A percentile compares a stretch with the other conserved stretches of the same genome.
Evolutionary conservation across 1,284 basidiomycete genomes (phyloP).

Genomic region (Cryptococcus depauperatus): DNA sequence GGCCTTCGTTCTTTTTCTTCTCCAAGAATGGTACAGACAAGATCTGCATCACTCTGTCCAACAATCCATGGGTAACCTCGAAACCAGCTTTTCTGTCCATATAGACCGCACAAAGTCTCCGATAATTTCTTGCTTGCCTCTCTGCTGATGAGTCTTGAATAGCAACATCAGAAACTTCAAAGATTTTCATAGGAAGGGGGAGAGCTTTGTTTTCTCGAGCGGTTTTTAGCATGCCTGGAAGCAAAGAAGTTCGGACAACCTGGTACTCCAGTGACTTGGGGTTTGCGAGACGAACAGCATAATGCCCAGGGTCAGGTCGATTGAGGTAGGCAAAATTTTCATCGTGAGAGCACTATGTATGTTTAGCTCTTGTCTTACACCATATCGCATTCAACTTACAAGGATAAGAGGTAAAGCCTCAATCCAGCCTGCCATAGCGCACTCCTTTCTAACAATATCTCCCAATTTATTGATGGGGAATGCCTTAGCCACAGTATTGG

Average conservation of each 20-base stretch:
- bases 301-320: conserved; percentile 67
- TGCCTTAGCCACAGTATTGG: conserved; percentile 93
- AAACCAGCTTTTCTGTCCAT: conserved; percentile 95
- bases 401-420: conserved; percentile 92
- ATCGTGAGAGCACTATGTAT: conserved; percentile 80
- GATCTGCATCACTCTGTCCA: conserved; percentile 92
- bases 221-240: conserved; percentile 94
- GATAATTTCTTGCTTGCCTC: conserved; percentile 75
- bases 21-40: conserved; percentile 76
- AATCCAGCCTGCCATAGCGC: conserved; percentile 90
- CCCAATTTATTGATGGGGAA: conserved; percentile 81
- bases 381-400: conserved; percentile 48
- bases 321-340: conserved; percentile 95
- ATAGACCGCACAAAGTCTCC: conserved; percentile 84
- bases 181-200: conserved; percentile 82
- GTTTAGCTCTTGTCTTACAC: neutral
- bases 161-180: conserved; percentile 89
- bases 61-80: conserved; percentile 88
- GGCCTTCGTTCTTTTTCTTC: conserved; percentile 52
- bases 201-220: conserved; percentile 94
- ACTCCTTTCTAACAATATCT: conserved; percentile 82
- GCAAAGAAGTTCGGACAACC: conserved; percentile 87
- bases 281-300: conserved; percentile 86
- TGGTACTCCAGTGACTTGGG: conserved; percentile 98
- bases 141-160: conserved; percentile 73